These are phyloP conservation scores for Arthrobotrys sinensis DNA, from an alignment of 2,329 filamentous ascomycete species.

Conservation along the genomic window DNA sequence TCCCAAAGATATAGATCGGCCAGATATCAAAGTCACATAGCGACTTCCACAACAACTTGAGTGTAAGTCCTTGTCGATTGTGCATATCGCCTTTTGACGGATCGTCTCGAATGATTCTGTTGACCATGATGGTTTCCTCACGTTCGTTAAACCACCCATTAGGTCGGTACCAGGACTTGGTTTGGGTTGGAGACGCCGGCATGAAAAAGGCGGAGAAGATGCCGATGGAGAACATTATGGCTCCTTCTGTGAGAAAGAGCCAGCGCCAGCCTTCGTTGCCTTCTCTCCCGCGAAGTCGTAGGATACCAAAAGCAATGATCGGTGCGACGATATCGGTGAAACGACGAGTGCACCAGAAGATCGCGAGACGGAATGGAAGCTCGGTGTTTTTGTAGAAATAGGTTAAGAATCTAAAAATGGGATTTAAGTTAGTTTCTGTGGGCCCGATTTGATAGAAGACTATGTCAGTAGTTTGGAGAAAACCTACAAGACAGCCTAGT, in stretches of 20 bases:
- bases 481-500: constrained; percentile 33
- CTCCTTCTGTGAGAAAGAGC: constrained; percentile 70
- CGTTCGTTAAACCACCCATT: constrained; percentile 78
- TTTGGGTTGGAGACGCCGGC: constrained; percentile 77
- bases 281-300: constrained; percentile 70
- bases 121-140: constrained; percentile 80
- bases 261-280: constrained; percentile 74
- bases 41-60: constrained; percentile 70
- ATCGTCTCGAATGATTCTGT: constrained; percentile 75
- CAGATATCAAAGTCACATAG: constrained; percentile 76
- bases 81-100: constrained; percentile 75
- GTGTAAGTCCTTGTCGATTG: constrained; percentile 74
- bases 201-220: constrained; percentile 74
- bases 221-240: constrained; percentile 73
- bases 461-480: background rate
- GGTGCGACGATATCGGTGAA: constrained; percentile 73
- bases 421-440: background rate
- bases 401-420: constrained; percentile 72
- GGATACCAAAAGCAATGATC: constrained; percentile 73
- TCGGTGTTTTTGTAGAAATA: constrained; percentile 83
- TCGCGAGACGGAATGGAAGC: constrained; percentile 77
- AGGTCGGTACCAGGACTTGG: constrained; percentile 74
- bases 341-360: constrained; percentile 79
- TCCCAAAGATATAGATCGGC: constrained; percentile 72
- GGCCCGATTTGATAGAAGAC: background rate